phyloP scores from a whole-genome alignment of 1,139 yeast genomes.

The Hanseniaspora uvarum region DNA sequence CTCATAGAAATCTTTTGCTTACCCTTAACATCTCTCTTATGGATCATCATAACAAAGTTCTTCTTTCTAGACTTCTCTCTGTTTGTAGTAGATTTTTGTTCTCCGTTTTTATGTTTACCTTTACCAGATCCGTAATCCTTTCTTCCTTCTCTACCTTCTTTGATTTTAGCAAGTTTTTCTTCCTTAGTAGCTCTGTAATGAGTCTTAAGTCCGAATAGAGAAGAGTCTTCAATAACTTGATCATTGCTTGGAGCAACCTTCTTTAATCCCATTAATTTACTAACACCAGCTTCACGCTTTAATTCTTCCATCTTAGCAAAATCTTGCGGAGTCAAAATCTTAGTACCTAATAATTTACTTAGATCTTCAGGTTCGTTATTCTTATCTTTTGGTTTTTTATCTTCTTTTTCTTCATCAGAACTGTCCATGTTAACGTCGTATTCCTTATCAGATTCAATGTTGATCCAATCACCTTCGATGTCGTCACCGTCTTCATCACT shows the following conservation, averaged over 20 bases:
- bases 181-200: slow-evolving; percentile 78
- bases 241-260: slow-evolving; percentile 43
- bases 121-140: slow-evolving; percentile 80
- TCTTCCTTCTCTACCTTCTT: slow-evolving; percentile 88
- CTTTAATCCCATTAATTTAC: slow-evolving; percentile 56
- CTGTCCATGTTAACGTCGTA: slow-evolving; percentile 40
- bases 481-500: slow-evolving; percentile 38
- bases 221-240: slow-evolving; percentile 70
- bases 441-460: slow-evolving; percentile 46
- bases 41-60: slow-evolving; percentile 98
- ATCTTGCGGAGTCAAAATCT: slow-evolving; percentile 92
- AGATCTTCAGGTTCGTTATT: slow-evolving; percentile 28
- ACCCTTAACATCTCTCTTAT: slow-evolving; percentile 87
- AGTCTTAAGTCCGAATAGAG: slow-evolving; percentile 62
- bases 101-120: slow-evolving; percentile 70
- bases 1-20: slow-evolving; percentile 80
- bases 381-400: slow-evolving; percentile 22
- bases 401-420: slow-evolving; percentile 31
- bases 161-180: slow-evolving; percentile 76
- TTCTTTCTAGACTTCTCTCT: slow-evolving; percentile 94
- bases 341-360: slow-evolving; percentile 55
- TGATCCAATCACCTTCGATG: slow-evolving; percentile 46
- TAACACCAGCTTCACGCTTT: slow-evolving; percentile 71
- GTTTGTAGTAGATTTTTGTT: slow-evolving; percentile 64
- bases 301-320: slow-evolving; percentile 89